These are phyloP conservation scores for Neurospora crassa DNA, from an alignment of 2,329 filamentous ascomycete species.

Conservation along the genomic window DNA sequence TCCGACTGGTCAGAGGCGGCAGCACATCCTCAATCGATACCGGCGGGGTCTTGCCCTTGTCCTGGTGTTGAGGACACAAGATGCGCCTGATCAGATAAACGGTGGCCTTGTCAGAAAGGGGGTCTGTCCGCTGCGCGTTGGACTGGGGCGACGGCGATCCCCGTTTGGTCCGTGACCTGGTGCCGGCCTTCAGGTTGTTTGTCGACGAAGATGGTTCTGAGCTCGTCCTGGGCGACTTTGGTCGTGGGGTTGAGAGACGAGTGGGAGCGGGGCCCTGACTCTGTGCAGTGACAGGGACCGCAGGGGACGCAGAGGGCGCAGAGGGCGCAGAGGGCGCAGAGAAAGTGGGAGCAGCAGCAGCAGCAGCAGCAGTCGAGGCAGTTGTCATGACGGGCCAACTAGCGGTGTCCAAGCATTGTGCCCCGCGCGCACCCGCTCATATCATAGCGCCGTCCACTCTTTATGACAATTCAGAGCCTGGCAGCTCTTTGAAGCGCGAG, in stretches of 20 bases:
- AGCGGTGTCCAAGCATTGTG: neutral
- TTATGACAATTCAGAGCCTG: neutral
- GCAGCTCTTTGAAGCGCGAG: neutral
- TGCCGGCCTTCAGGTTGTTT: neutral
- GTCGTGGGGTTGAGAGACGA: constrained; percentile 8
- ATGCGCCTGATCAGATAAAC: constrained; percentile 70
- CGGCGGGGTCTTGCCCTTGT: constrained; percentile 43
- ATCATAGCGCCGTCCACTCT: neutral
- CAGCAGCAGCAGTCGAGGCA: neutral
- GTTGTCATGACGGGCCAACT: neutral
- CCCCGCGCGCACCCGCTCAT: neutral
- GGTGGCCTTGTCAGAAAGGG: constrained; percentile 70
- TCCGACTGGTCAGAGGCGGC: constrained; percentile 86
- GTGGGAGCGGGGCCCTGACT: neutral
- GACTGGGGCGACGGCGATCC: constrained; percentile 17
- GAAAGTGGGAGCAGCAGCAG: neutral
- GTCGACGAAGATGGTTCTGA: neutral
- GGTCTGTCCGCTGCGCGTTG: constrained; percentile 26
- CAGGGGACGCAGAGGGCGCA: neutral
- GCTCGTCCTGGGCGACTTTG: constrained; percentile 6
- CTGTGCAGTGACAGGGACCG: neutral
- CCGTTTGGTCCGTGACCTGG: neutral
- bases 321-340: neutral
- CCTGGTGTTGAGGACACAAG: constrained; percentile 64
- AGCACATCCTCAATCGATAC: constrained; percentile 69